phyloP scores from a whole-genome alignment of 257 asterid genomes.

The Scutellaria baicalensis region DNA sequence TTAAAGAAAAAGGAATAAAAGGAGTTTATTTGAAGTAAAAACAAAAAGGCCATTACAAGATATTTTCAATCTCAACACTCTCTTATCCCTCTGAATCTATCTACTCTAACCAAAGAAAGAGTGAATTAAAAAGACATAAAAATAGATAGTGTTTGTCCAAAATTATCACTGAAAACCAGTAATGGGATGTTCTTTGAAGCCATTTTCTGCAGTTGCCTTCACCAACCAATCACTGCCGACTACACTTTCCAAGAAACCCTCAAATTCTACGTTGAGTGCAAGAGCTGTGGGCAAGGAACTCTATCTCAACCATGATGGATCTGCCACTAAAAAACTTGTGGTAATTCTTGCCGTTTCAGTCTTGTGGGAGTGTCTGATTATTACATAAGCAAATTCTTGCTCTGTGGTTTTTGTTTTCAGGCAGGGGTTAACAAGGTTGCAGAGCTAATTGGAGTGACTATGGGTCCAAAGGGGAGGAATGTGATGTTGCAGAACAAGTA shows the following conservation, averaged over 20 bases:
- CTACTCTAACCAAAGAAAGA: background rate
- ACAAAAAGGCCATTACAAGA: slow-evolving; percentile 14
- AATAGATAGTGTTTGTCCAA: background rate
- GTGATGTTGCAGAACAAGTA: slow-evolving; percentile 86
- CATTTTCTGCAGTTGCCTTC: slow-evolving; percentile 43
- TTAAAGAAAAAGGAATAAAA: background rate
- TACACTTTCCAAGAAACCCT: slow-evolving; percentile 25
- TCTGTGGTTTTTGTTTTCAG: slow-evolving; percentile 19
- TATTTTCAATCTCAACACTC: slow-evolving; percentile 11
- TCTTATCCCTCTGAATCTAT: slow-evolving; percentile 23
- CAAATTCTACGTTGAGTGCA: slow-evolving; percentile 26
- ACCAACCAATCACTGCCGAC: slow-evolving; percentile 25
- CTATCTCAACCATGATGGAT: slow-evolving; percentile 79
- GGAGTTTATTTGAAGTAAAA: background rate
- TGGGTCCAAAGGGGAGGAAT: slow-evolving; percentile 93
- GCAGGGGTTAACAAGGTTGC: slow-evolving; percentile 79
- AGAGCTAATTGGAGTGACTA: slow-evolving; percentile 73
- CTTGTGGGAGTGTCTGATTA: background rate
- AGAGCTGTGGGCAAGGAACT: slow-evolving; percentile 72
- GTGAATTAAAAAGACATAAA: background rate
- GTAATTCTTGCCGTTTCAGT: slow-evolving; percentile 19
- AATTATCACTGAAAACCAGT: background rate
- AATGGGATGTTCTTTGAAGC: slow-evolving; percentile 53
- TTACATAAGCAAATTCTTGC: background rate
- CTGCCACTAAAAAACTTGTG: slow-evolving; percentile 66